Percentiles rank a stretch among this genome's conserved stretches.
These are phyloP conservation scores for Pelargonium australe DNA, from an alignment of 441 rosid species.

Conservation along the genomic window DNA sequence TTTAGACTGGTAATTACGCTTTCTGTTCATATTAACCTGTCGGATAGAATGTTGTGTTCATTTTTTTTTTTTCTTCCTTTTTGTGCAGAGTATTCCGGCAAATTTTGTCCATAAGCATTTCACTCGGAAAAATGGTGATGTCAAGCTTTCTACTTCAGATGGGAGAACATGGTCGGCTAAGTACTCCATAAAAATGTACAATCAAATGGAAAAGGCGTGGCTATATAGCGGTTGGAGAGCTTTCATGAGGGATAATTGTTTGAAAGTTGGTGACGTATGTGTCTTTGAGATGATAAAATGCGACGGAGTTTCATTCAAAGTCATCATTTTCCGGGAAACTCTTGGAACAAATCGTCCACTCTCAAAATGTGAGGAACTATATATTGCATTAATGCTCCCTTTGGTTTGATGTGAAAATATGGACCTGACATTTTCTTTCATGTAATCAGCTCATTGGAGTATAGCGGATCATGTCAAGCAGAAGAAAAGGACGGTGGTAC, in stretches of 20 bases:
- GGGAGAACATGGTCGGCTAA: not conserved
- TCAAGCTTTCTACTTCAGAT: not conserved
- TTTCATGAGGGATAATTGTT: not conserved
- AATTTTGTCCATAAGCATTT: not conserved
- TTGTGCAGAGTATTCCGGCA: not conserved
- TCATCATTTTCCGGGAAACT: not conserved
- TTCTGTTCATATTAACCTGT: not conserved
- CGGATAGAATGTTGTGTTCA: not conserved
- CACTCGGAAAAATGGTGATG: not conserved
- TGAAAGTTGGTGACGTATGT: not conserved
- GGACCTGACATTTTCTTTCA: not conserved
- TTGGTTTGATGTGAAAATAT: not conserved
- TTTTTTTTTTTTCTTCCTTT: not conserved
- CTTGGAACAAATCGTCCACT: not conserved
- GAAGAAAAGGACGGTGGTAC: not conserved
- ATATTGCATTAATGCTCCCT: not conserved
- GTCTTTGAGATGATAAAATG: constrained; percentile 2
- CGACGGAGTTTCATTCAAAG: not conserved
- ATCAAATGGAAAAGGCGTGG: not conserved
- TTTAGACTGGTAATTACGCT: not conserved
- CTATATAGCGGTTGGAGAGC: not conserved
- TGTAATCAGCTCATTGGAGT: not conserved
- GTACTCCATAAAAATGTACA: not conserved
- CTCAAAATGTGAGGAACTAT: not conserved
- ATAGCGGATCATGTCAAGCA: not conserved